These are phyloP conservation scores for Pichia sp. DNA, from an alignment of 1,139 yeast species.

Conservation along the genomic window DNA sequence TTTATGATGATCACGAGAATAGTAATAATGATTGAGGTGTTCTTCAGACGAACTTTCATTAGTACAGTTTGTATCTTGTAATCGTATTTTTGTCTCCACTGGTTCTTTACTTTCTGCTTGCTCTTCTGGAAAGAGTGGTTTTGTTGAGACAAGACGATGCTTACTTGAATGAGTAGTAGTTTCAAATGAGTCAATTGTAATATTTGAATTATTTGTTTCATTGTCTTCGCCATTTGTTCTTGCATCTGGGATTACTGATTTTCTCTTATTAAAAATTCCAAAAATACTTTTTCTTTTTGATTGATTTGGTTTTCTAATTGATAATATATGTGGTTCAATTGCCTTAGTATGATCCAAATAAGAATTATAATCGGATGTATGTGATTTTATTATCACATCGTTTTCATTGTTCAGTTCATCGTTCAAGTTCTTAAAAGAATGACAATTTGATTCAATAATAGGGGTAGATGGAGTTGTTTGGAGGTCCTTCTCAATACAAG, in stretches of 20 bases:
- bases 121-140: not conserved
- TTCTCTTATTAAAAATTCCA: conserved; percentile 5
- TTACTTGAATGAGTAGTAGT: not conserved
- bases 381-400: not conserved
- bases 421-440: not conserved
- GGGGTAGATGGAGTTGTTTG: not conserved
- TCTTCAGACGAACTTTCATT: not conserved
- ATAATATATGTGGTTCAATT: not conserved
- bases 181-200: not conserved
- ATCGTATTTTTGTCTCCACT: not conserved
- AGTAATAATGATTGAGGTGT: no score
- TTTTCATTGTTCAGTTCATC: not conserved
- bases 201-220: not conserved
- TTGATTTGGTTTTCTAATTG: not conserved
- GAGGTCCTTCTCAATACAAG: conserved; percentile 6
- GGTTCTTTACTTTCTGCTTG: not conserved
- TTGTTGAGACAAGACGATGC: not conserved
- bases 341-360: not conserved
- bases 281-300: conserved; percentile 7
- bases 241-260: not conserved
- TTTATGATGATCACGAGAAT: not conserved
- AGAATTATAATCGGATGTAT: not conserved
- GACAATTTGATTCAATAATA: not conserved
- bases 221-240: not conserved
- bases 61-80: not conserved